A percentile compares a stretch with the other conserved stretches of the same genome.
These are phyloP conservation scores for Sporothrix brasiliensis DNA, from an alignment of 2,329 filamentous ascomycete genomes.

Conservation along the genomic window DNA sequence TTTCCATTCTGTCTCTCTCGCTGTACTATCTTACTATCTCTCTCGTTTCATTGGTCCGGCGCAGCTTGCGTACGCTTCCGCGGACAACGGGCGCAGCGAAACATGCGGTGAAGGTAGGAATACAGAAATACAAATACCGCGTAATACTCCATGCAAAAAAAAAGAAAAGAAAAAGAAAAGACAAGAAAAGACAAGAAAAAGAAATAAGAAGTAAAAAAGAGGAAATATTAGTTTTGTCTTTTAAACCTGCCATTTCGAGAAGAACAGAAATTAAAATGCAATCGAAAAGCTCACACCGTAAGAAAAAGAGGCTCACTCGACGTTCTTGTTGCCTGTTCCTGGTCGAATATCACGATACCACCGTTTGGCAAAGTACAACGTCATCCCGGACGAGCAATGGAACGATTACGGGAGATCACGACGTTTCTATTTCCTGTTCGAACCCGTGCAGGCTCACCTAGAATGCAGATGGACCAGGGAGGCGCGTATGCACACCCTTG, in stretches of 20 bases:
- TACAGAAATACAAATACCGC: no score
- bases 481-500: neutral
- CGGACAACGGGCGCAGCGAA: neutral
- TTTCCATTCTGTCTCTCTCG: neutral
- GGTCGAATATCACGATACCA: neutral
- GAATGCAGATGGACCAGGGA: neutral
- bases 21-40: neutral
- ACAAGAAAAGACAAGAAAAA: no score
- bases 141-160: no score
- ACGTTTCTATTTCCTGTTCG: neutral
- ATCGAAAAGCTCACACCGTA: constrained; percentile 6
- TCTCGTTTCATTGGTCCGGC: constrained; percentile 19
- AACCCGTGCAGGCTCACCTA: constrained; percentile 19
- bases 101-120: constrained; percentile 11
- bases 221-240: neutral
- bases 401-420: neutral
- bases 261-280: neutral
- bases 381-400: neutral
- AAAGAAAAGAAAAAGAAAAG: no score
- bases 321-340: constrained; percentile 13
- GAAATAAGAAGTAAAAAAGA: neutral
- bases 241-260: neutral
- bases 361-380: neutral
- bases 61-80: constrained; percentile 14
- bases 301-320: neutral